Evolutionary conservation across 345 rosid genomes (phyloP).

Genomic region (Linum trigynum): DNA sequence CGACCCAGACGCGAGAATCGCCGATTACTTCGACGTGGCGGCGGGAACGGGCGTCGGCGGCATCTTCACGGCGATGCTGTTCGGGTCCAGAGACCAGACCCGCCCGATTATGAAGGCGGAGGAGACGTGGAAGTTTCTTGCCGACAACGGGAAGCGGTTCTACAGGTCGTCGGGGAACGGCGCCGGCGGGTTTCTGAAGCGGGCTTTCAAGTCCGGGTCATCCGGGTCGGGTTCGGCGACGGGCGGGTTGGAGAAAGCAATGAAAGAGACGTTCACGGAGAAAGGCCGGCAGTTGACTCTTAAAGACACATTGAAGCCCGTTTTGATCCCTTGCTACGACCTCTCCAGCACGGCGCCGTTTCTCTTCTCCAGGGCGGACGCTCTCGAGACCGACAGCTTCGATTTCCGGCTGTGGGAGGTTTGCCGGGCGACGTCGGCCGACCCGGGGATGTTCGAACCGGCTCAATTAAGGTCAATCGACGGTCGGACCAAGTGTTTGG

Average conservation of each 20-base stretch:
- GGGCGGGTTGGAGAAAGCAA: conserved; percentile 42
- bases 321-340: conserved; percentile 83
- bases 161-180: conserved; percentile 30
- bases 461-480: conserved; percentile 59
- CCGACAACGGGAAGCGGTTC: conserved; percentile 52
- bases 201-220: conserved; percentile 38
- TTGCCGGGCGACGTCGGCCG: conserved; percentile 88
- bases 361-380: conserved; percentile 94
- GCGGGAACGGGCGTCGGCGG: conserved; percentile 93
- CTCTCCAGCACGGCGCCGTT: conserved; percentile 81
- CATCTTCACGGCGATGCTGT: conserved; percentile 82
- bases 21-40: conserved; percentile 87
- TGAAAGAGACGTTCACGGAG: conserved; percentile 62
- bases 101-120: conserved; percentile 73
- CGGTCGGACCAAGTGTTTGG: conserved; percentile 67
- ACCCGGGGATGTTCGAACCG: conserved; percentile 70
- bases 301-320: conserved; percentile 86
- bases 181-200: conserved; percentile 31
- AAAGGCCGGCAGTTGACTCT: conserved; percentile 44
- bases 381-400: conserved; percentile 73
- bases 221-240: conserved; percentile 35
- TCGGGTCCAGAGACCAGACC: conserved; percentile 57
- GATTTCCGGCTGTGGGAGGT: conserved; percentile 87
- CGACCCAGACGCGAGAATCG: conserved; percentile 77
- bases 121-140: conserved; percentile 85